Evolutionary conservation across 495 filamentous ascomycete genomes (phyloP).

Genomic region (Monascus purpureus): DNA sequence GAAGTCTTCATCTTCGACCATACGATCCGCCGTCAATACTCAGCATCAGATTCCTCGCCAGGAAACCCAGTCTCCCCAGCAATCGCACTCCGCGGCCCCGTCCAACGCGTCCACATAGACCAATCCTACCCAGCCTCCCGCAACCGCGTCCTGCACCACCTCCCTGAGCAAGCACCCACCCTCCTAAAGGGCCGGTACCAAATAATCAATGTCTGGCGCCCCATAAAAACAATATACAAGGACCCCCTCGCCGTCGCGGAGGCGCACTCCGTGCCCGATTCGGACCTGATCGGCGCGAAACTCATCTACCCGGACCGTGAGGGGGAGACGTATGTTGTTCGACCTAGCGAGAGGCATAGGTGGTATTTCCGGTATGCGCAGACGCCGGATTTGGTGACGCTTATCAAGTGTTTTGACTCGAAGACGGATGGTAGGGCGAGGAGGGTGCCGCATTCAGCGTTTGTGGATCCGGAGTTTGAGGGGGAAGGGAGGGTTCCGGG

Average conservation of each 20-base stretch:
- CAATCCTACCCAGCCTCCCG: conserved; percentile 48
- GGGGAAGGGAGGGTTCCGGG: too few relatives aligned
- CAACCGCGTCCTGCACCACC: conserved; percentile 43
- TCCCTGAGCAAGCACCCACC: conserved; percentile 46
- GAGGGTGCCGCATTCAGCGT: conserved; percentile 48
- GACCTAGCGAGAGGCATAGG: conserved; percentile 23
- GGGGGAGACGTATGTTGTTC: conserved; percentile 32
- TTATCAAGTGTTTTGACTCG: conserved; percentile 63
- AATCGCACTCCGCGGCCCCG: conserved; percentile 39
- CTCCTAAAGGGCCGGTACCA: conserved; percentile 52
- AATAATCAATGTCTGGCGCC: conserved; percentile 72
- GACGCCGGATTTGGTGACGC: conserved; percentile 42
- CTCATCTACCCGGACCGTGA: conserved; percentile 36
- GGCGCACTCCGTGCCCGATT: conserved; percentile 28
- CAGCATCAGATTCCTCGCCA: too few relatives aligned
- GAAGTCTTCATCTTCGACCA: conserved; percentile 62
- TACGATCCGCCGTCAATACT: conserved; percentile 54
- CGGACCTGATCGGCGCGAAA: conserved; percentile 29
- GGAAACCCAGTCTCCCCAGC: conserved; percentile 11
- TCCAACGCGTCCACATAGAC: conserved; percentile 57
- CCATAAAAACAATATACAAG: conserved; percentile 47
- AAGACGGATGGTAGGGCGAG: conserved; percentile 41
- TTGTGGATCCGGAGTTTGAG: conserved; percentile 42
- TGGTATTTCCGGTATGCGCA: conserved; percentile 41
- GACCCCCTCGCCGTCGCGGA: conserved; percentile 53